These are phyloP conservation scores for Lachancea nothofagi DNA, from an alignment of 805 yeast species.

Conservation along the genomic window DNA sequence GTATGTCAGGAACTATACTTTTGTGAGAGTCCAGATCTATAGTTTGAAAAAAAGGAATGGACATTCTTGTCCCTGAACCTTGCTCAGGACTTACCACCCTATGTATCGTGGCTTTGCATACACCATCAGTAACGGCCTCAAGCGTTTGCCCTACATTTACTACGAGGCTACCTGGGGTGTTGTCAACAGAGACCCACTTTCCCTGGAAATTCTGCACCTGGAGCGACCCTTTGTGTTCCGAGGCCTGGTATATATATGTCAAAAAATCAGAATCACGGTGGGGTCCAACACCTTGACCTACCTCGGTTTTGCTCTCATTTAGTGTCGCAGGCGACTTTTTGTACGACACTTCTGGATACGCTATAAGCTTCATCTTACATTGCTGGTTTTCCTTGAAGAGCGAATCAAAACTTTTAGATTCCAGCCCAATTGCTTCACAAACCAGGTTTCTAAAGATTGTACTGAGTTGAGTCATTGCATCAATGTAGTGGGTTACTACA, in stretches of 20 bases:
- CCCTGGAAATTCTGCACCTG: constrained; percentile 54
- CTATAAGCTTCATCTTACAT: constrained; percentile 48
- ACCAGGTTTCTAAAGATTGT: constrained; percentile 41
- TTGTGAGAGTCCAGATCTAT: constrained; percentile 14
- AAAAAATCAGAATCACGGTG: constrained; percentile 63
- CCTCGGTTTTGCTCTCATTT: constrained; percentile 18
- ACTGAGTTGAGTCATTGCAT: constrained; percentile 42
- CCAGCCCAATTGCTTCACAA: constrained; percentile 51
- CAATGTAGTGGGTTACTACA: constrained; percentile 39
- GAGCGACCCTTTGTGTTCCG: constrained; percentile 43
- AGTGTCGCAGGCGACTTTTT: constrained; percentile 8
- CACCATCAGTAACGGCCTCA: constrained; percentile 54
- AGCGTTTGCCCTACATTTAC: constrained; percentile 58
- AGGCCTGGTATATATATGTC: constrained; percentile 56
- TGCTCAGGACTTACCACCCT: constrained; percentile 43
- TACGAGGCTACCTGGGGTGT: constrained; percentile 44
- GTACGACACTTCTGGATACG: constrained; percentile 42
- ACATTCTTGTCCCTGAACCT: constrained; percentile 22
- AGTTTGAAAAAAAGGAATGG: constrained; percentile 24
- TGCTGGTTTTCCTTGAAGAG: constrained; percentile 50
- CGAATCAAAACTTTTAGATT: constrained; percentile 39
- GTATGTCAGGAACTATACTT: constrained; percentile 11
- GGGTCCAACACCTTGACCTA: constrained; percentile 54
- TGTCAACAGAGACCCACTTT: constrained; percentile 51
- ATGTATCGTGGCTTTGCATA: constrained; percentile 56